Base-by-base conservation (phyloP, 139 green algal genomes). In the Tetraselmis chui region DNA sequence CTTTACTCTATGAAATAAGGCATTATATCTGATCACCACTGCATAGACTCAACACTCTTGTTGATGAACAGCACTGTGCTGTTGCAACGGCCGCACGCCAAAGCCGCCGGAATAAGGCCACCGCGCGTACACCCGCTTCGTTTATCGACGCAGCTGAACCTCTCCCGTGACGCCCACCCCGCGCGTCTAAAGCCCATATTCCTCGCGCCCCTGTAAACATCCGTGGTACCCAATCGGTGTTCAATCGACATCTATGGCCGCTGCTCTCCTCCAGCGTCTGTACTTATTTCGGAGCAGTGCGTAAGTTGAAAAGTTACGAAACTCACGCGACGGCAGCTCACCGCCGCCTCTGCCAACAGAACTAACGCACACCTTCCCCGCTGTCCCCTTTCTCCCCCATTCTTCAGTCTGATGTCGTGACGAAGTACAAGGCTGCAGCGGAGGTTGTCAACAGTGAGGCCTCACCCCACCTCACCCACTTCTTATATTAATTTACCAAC, bases 371-470 rank as follows among this genome's bases (percentile, higher is more conserved):
- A 23, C 23, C 23, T 26, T 77, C 75, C 25, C 31, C 32, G 31
- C 59, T 31, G 1, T 18, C 28, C 78, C 32, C 32, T 27, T n/a
- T 23, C 59, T 25, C 45, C 25, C 28, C 28, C 32, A 78, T 30
- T 85, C 32, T 22, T 76, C 91, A 97, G 91, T 88, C 92, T 28
- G 95, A 98, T 84, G 97, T 99, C 23, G 96, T 99, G 1, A 98
- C 96, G 45, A 99, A 99, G 89, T 99, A 99, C 92, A 99, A 99
- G 87, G 91, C 94, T 32, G 96, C 97, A 1, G 93, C 96, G 23
- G 96, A 99, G 77, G 98, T 99, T 82, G 91, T 89, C 75, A 99
- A 99, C 87, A 94, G 95, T 99, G 84, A 89, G 95, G 89, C 18
- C 31, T 0, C 59, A 27, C 75, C 1, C 58, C 28, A 58, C 76